Conservation (phyloP, 257 asterid species). For the Jacaranda copaia region DNA sequence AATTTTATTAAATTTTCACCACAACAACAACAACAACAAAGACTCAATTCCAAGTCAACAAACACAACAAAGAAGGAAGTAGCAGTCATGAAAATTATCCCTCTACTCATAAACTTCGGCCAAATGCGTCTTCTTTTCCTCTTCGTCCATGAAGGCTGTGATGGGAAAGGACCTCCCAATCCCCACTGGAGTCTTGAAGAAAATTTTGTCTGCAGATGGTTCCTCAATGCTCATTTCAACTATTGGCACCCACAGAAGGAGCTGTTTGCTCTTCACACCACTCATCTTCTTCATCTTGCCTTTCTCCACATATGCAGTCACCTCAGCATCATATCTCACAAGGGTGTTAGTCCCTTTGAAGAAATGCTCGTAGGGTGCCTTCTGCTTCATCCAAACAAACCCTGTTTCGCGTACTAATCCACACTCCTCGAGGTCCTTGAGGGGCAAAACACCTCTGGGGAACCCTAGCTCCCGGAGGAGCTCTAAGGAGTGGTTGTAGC, state of each 20-base stretch:
- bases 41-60: no score
- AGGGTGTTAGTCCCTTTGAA: conserved; percentile 59
- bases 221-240: conserved; percentile 88
- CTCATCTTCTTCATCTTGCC: conserved; percentile 93
- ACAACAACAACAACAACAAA: neutral
- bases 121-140: conserved; percentile 53
- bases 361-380: conserved; percentile 80
- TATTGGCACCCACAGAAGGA: conserved; percentile 91
- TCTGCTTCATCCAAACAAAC: conserved; percentile 93
- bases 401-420: conserved; percentile 86
- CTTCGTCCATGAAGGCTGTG: conserved; percentile 79
- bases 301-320: conserved; percentile 83
- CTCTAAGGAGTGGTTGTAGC: conserved; percentile 64
- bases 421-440: conserved; percentile 89
- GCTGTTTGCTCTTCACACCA: conserved; percentile 87
- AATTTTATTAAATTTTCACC: neutral
- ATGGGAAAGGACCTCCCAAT: conserved; percentile 82
- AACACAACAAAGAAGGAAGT: neutral
- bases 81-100: neutral
- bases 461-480: conserved; percentile 80
- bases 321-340: conserved; percentile 80
- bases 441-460: conserved; percentile 83
- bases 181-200: conserved; percentile 92
- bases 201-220: conserved; percentile 49
- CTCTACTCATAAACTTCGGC: conserved; percentile 42